A percentile compares a stretch with the other conserved stretches of the same genome.
Evolutionary conservation across 1,139 yeast species (phyloP).

Genomic region (Kurtzmaniella quercitrusa): DNA sequence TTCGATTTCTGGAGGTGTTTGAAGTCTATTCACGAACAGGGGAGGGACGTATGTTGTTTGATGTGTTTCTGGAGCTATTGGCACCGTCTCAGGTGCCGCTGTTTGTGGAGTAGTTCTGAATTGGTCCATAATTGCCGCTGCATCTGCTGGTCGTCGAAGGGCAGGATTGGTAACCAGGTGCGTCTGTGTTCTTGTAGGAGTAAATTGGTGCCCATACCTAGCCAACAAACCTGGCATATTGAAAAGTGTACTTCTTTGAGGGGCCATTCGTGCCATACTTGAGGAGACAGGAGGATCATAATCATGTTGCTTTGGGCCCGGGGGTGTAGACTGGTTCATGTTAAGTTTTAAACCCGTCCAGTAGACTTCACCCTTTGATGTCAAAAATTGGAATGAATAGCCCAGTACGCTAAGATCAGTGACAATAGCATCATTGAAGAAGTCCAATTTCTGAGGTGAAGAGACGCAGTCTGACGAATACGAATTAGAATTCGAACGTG

Average conservation of each 20-base stretch:
- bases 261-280: background rate
- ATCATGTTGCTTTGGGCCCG: constrained; percentile 16
- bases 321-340: constrained; percentile 13
- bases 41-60: background rate
- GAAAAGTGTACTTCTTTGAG: constrained; percentile 1
- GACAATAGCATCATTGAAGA: constrained; percentile 32
- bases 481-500: constrained; percentile 20
- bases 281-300: constrained; percentile 8
- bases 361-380: constrained; percentile 50
- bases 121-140: background rate
- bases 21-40: constrained; percentile 23
- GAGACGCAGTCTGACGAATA: constrained; percentile 30
- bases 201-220: background rate
- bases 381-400: constrained; percentile 58
- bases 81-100: background rate
- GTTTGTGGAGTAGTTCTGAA: background rate
- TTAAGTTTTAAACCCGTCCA: constrained; percentile 53
- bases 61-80: background rate
- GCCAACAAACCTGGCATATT: background rate
- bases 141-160: constrained; percentile 6
- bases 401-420: constrained; percentile 66
- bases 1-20: constrained; percentile 19
- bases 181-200: background rate
- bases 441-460: constrained; percentile 38
- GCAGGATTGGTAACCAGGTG: constrained; percentile 2